These are phyloP conservation scores for Yamadazyma triangularis DNA, from an alignment of 1,139 yeast genomes.

Conservation along the genomic window DNA sequence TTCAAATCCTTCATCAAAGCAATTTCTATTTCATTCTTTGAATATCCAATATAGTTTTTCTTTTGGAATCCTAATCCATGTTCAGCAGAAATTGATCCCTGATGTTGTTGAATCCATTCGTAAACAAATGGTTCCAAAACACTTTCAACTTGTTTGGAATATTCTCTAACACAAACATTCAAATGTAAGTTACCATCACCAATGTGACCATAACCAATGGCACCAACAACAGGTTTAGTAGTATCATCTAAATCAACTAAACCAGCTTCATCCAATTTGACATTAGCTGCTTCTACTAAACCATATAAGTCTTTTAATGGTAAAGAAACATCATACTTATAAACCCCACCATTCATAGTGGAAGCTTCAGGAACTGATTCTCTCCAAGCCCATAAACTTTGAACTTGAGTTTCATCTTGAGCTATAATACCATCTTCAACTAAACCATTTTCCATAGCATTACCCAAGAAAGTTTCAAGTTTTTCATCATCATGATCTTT, in stretches of 20 bases:
- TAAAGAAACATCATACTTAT: constrained; percentile 91
- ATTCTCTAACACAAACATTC: constrained; percentile 85
- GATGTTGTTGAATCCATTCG: constrained; percentile 70
- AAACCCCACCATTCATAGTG: constrained; percentile 85
- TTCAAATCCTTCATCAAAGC: constrained; percentile 72
- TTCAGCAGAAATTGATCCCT: constrained; percentile 93
- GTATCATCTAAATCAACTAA: constrained; percentile 63
- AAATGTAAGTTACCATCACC: constrained; percentile 96
- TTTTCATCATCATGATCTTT: constrained; percentile 80
- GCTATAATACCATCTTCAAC: constrained; percentile 93
- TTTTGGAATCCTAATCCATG: constrained; percentile 97
- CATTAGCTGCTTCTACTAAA: constrained; percentile 70
- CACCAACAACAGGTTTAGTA: constrained; percentile 73
- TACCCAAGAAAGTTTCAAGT: constrained; percentile 74
- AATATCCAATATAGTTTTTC: constrained; percentile 80
- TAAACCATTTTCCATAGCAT: constrained; percentile 76
- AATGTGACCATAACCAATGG: constrained; percentile 92
- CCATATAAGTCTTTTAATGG: constrained; percentile 78
- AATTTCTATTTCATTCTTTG: constrained; percentile 69
- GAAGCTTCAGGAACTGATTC: constrained; percentile 90
- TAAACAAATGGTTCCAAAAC: constrained; percentile 89
- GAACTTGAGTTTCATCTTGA: constrained; percentile 85
- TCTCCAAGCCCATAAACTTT: constrained; percentile 90
- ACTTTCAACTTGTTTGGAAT: constrained; percentile 69
- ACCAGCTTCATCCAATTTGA: constrained; percentile 50